Percentiles rank a stretch among this genome's conserved stretches.
phyloP scores from a whole-genome alignment of 352 stramenopile genomes.

The Pythium rhizo-oryzae region DNA sequence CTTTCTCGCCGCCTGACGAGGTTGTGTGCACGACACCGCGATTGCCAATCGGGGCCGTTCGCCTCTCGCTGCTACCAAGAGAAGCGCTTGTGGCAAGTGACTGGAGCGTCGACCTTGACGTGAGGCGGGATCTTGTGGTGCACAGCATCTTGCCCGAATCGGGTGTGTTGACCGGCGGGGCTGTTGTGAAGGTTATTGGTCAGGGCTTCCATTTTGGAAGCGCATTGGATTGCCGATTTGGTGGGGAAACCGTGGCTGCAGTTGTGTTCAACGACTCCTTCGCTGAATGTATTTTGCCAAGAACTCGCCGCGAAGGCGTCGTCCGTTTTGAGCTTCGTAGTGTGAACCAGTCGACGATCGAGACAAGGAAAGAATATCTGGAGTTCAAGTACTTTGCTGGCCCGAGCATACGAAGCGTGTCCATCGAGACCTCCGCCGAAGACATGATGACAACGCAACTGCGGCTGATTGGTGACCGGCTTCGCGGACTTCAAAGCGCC shows the following conservation, averaged over 20 bases:
- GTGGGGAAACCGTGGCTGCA: conserved; percentile 10
- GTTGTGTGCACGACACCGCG: conserved; percentile 21
- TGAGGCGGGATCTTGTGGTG: conserved; percentile 15
- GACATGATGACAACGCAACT: background rate
- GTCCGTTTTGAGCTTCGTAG: conserved; percentile 15
- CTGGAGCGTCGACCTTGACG: background rate
- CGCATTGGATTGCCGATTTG: conserved; percentile 34
- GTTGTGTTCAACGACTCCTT: conserved; percentile 21
- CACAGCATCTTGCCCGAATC: conserved; percentile 17
- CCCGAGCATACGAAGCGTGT: background rate
- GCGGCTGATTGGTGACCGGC: background rate
- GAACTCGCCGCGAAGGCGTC: background rate
- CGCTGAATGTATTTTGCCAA: conserved; percentile 11
- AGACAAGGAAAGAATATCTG: background rate
- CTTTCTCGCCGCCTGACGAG: background rate
- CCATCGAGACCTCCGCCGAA: background rate
- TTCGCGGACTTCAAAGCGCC: background rate
- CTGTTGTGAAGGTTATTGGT: conserved; percentile 18
- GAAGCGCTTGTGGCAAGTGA: background rate
- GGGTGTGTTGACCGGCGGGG: conserved; percentile 17
- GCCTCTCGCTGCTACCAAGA: conserved; percentile 3
- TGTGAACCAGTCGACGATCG: background rate
- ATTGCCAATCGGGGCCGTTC: conserved; percentile 14
- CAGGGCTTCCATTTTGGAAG: conserved; percentile 19
- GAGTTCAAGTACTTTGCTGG: conserved; percentile 7